phyloP scores from a whole-genome alignment of 192 early-diverging fungal genomes.

The Phlyctochytrium arcticum region DNA sequence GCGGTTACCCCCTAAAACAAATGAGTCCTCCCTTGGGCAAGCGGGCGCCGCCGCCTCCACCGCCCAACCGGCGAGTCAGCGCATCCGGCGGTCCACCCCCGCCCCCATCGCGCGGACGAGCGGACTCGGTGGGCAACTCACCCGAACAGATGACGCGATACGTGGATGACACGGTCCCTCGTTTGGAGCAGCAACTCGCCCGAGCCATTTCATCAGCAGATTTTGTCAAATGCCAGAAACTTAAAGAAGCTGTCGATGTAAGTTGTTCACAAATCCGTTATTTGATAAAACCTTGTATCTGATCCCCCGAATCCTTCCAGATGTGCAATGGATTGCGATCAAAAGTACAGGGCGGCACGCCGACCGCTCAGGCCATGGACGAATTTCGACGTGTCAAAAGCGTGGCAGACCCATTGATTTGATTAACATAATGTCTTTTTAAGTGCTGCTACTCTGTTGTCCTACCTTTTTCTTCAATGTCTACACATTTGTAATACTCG shows the following conservation, averaged over 20 bases:
- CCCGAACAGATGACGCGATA: slow-evolving; percentile 10
- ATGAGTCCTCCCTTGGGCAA: slow-evolving; percentile 8
- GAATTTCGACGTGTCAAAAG: slow-evolving; percentile 9
- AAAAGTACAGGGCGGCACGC: not conserved
- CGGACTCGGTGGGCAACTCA: slow-evolving; percentile 9
- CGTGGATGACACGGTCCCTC: slow-evolving; percentile 16
- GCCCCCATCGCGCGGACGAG: slow-evolving; percentile 11
- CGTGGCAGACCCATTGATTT: slow-evolving; percentile 5
- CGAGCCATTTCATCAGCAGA: slow-evolving; percentile 1
- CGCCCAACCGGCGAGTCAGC: slow-evolving; percentile 6
- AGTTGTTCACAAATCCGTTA: not conserved
- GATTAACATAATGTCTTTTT: no score
- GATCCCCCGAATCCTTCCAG: no score
- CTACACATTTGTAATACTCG: no score
- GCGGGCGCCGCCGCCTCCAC: slow-evolving; percentile 33
- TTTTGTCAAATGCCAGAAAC: slow-evolving; percentile 12
- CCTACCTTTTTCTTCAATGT: no score
- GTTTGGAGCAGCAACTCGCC: slow-evolving; percentile 3
- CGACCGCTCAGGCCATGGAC: slow-evolving; percentile 3
- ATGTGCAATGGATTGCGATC: not conserved
- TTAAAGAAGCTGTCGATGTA: slow-evolving; percentile 11
- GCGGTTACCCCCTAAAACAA: not conserved
- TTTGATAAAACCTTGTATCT: no score
- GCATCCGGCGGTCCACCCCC: slow-evolving; percentile 14
- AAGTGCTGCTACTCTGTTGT: no score